These are phyloP conservation scores for Tetrastigma voinierianum DNA, from an alignment of 164 flowering plant species.

Conservation along the genomic window DNA sequence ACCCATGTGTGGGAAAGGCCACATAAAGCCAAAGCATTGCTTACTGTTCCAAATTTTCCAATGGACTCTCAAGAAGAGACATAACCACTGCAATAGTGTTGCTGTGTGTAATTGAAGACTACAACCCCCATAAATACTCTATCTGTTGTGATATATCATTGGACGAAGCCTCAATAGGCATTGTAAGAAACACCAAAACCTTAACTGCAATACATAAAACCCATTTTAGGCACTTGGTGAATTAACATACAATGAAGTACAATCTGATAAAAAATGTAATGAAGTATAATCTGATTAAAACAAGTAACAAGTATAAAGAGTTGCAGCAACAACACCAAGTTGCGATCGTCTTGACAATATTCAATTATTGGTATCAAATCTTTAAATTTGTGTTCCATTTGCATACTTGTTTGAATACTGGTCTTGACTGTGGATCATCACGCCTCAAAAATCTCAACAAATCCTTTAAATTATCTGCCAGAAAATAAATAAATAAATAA, in stretches of 20 bases:
- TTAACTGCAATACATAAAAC: constrained; percentile 61
- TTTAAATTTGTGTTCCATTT: constrained; percentile 74
- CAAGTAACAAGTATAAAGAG: no score
- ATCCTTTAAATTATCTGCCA: constrained; percentile 96
- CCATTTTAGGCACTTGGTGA: no score
- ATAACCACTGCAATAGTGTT: no score
- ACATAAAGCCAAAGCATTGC: no score
- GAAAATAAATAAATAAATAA: constrained; percentile 11
- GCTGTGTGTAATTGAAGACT: constrained; percentile 49
- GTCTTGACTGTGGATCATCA: constrained; percentile 77
- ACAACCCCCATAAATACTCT: constrained; percentile 81
- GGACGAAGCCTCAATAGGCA: constrained; percentile 80
- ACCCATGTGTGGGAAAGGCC: no score
- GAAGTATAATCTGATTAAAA: no score
- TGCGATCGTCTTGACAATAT: constrained; percentile 61
- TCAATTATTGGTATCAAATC: constrained; percentile 89
- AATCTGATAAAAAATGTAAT: no score
- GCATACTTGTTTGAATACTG: constrained; percentile 89
- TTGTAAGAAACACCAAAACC: constrained; percentile 86
- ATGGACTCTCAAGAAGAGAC: no score
- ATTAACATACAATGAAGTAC: no score
- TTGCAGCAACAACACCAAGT: constrained; percentile 71
- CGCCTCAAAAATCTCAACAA: constrained; percentile 84
- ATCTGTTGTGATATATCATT: constrained; percentile 70
- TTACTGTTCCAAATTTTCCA: no score